These are phyloP conservation scores for Ustilago shanxiensis DNA, from an alignment of 1,284 basidiomycete species.

Conservation along the genomic window DNA sequence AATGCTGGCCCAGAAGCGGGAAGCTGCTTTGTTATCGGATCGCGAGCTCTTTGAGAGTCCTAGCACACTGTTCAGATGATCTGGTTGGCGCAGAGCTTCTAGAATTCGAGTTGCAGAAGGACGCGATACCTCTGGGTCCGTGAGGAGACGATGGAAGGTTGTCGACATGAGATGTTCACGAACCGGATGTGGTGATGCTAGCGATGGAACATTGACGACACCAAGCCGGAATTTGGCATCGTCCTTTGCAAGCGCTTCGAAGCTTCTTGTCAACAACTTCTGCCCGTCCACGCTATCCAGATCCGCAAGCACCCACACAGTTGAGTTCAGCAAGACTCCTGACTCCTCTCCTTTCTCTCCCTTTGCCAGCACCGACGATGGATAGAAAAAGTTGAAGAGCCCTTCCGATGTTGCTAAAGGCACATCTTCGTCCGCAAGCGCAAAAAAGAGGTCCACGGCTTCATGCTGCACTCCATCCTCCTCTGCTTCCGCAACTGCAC, in stretches of 20 bases:
- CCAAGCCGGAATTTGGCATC: slow-evolving; percentile 42
- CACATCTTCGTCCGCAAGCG: slow-evolving; percentile 13
- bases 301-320: slow-evolving; percentile 82
- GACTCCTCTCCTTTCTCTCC: slow-evolving; percentile 49
- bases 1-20: slow-evolving; percentile 22
- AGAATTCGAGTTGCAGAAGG: slow-evolving; percentile 20
- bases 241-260: slow-evolving; percentile 76
- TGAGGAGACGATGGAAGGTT: slow-evolving; percentile 32
- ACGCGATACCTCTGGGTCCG: slow-evolving; percentile 3
- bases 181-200: slow-evolving; percentile 29
- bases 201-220: slow-evolving; percentile 20
- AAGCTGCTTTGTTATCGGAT: neutral
- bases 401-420: neutral
- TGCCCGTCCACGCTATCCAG: slow-evolving; percentile 78
- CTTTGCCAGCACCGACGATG: slow-evolving; percentile 72
- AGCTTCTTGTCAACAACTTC: slow-evolving; percentile 75
- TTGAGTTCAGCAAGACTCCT: slow-evolving; percentile 67
- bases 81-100: slow-evolving; percentile 7
- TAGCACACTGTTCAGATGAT: slow-evolving; percentile 9
- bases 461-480: slow-evolving; percentile 71
- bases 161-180: slow-evolving; percentile 31
- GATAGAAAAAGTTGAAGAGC: slow-evolving; percentile 76
- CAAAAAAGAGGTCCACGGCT: slow-evolving; percentile 47
- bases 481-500: slow-evolving; percentile 68
- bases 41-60: neutral